Conservation (phyloP, 208 protist genomes). For the Acanthamoeba royreba region DNA sequence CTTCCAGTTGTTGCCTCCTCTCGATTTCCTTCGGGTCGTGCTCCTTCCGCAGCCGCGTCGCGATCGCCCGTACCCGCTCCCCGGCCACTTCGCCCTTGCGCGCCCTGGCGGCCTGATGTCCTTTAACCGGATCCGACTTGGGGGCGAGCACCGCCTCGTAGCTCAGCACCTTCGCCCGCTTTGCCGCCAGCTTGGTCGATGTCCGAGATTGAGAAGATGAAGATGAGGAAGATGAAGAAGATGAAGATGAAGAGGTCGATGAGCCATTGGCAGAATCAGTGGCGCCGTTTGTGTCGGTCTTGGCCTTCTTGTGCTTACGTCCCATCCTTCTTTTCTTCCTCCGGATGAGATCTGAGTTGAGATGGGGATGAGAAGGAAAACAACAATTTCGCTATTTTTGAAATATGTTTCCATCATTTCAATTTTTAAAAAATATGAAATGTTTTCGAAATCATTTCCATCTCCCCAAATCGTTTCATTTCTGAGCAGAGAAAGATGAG, state of each 20-base stretch:
- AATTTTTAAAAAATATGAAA: no score
- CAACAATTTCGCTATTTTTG: background rate
- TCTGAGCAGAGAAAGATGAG: no score
- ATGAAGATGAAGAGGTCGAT: background rate
- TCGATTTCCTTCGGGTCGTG: background rate
- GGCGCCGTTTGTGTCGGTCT: background rate
- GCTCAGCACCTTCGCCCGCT: background rate
- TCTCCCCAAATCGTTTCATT: no score
- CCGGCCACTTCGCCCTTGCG: background rate
- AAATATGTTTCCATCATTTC: no score
- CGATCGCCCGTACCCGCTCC: background rate
- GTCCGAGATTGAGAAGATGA: background rate
- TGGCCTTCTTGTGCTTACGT: background rate
- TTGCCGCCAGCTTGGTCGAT: background rate
- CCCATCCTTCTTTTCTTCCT: background rate
- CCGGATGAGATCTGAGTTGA: background rate
- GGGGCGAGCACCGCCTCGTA: background rate
- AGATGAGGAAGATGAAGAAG: background rate
- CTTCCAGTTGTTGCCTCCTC: background rate
- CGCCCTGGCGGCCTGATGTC: background rate
- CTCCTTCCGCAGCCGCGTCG: background rate
- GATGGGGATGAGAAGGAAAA: no score
- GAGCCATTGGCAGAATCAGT: background rate
- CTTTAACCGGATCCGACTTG: background rate
- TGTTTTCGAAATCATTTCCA: no score